A percentile compares a stretch with the other conserved stretches of the same genome.
Conservation (phyloP, 2,329 filamentous ascomycete genomes). For the Aspergillus persii region DNA sequence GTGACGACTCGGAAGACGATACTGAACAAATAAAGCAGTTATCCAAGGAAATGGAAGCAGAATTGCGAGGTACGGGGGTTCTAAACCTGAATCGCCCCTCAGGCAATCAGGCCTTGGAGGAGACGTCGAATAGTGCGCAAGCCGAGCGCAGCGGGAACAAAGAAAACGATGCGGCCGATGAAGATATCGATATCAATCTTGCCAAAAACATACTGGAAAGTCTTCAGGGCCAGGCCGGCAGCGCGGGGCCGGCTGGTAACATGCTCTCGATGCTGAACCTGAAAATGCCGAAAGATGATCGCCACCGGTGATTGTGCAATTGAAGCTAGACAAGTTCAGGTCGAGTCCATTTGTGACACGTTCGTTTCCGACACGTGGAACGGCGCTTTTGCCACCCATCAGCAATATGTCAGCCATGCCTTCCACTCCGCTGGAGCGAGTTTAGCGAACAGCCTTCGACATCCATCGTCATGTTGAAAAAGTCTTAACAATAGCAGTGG, state of each 20-base stretch:
- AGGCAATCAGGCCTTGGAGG: conserved; percentile 24
- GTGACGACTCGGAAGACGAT: conserved; percentile 54
- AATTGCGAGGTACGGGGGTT: conserved; percentile 47
- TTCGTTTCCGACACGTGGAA: background rate
- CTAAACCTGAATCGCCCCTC: conserved; percentile 37
- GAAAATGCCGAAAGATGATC: conserved; percentile 73
- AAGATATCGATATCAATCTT: conserved; percentile 81
- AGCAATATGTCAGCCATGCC: too few relatives aligned
- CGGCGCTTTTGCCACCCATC: too few relatives aligned
- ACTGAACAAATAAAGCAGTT: conserved; percentile 55
- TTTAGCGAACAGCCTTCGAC: too few relatives aligned
- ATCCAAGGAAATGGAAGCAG: conserved; percentile 47
- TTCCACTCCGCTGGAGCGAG: too few relatives aligned
- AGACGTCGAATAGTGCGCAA: conserved; percentile 21
- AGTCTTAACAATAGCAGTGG: too few relatives aligned
- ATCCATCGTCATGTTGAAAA: too few relatives aligned
- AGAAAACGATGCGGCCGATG: conserved; percentile 45
- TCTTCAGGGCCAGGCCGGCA: conserved; percentile 84
- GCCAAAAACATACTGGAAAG: conserved; percentile 89
- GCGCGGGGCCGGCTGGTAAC: conserved; percentile 83
- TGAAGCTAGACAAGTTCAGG: background rate
- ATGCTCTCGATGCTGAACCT: conserved; percentile 84
- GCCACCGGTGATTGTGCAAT: conserved; percentile 14
- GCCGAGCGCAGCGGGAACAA: conserved; percentile 13
- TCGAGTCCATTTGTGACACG: background rate